Conservation (phyloP, 352 stramenopile species). For the Paralagenidium karlingii region DNA sequence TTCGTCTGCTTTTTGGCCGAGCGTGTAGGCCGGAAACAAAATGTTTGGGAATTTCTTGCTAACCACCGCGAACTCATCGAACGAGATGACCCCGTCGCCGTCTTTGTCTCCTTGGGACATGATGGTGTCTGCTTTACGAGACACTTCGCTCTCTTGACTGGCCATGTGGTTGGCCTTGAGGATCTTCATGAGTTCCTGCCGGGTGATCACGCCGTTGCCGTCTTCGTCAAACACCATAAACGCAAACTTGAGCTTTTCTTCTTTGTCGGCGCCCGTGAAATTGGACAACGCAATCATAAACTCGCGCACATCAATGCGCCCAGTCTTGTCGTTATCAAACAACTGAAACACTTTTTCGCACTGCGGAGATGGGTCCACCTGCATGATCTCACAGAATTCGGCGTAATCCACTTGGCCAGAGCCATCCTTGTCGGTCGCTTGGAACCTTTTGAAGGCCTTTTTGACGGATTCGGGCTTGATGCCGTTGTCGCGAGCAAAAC, state of each 20-base stretch:
- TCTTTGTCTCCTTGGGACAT: conserved; percentile 95
- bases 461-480: conserved; percentile 95
- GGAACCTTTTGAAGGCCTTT: conserved; percentile 94
- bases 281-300: conserved; percentile 93
- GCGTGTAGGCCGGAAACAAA: conserved; percentile 81
- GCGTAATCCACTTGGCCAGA: conserved; percentile 94
- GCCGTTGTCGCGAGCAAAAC: conserved; percentile 91
- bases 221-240: conserved; percentile 94
- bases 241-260: conserved; percentile 95
- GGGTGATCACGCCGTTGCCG: conserved; percentile 90
- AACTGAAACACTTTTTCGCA: conserved; percentile 90
- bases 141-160: conserved; percentile 83
- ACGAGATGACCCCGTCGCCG: conserved; percentile 93
- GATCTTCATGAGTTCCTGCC: conserved; percentile 91
- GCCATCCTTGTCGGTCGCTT: conserved; percentile 89
- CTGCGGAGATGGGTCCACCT: conserved; percentile 85
- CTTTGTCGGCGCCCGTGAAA: conserved; percentile 89
- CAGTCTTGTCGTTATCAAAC: conserved; percentile 89
- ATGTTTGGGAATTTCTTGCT: conserved; percentile 97
- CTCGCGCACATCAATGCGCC: conserved; percentile 88
- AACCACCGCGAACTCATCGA: conserved; percentile 94
- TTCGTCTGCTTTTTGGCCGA: conserved; percentile 13
- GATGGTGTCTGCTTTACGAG: conserved; percentile 93
- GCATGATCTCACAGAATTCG: conserved; percentile 94
- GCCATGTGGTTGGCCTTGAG: conserved; percentile 95